Base-by-base conservation (phyloP, 257 asterid species). In the Haberlea rhodopensis region DNA sequence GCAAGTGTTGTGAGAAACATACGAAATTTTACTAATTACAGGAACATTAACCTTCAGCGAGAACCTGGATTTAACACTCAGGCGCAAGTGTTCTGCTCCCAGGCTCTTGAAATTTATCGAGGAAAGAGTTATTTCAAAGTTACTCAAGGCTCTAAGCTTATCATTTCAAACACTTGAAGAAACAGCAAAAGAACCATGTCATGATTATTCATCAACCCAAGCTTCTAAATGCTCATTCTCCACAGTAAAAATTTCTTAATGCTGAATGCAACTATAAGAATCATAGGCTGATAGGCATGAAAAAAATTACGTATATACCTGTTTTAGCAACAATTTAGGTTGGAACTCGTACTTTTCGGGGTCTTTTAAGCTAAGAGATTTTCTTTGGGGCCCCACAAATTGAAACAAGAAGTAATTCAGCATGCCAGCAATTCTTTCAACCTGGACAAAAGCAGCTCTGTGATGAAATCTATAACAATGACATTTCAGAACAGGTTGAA, bases 391-490 rank as follows among this genome's bases (percentile, higher is more conserved):
- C 6, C 99, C 99, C 69, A 94, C 97, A 24, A 94, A 91, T 82
- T 89, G 99, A 54, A 90, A 79, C 57, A 94, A 60, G 66, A 94
- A 94, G 74, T 94, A 94, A 76, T 94, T 94, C 79, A 94, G 84
- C 99, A 94, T 94, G 77, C 99, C 86, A 60, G 99, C 95, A 78
- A 94, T 92, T 81, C 99, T 87, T 64, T 90, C 99, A 60, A 94
- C 99, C 99, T 92, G 80, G 64, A 73, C 54, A 37, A 73, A 7
- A 68, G 60, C 37, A 65, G 55, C 52, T 52, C 28, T 15, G 31
- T 55, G 27, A 61, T 66, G 22, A 28, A 58, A 66, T 10, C 53
- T 28, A 4, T 13, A 13, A 11, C 13, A 15, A 4, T 26, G 20
- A 49, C 20, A 32, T 43, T 54, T 37, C 63, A 37, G 20, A 78